Base-by-base conservation (phyloP, 164 flowering plant species). In the Houttuynia cordata region DNA sequence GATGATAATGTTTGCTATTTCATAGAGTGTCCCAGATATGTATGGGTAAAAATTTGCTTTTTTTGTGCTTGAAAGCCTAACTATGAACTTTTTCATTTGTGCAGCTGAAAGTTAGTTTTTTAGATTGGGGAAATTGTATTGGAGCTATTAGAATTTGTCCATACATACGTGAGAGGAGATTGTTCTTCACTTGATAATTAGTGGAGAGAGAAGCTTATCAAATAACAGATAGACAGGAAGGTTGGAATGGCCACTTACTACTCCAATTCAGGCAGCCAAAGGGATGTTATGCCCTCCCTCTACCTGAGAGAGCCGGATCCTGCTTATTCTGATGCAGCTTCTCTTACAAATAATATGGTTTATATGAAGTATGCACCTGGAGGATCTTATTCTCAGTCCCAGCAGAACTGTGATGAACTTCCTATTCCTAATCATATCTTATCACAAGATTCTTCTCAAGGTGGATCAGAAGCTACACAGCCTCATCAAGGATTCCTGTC, bases 201-300 rank as follows among this genome's bases (percentile, higher is more conserved):
- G 24, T n/a, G 49, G 21, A 12, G 60, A 54, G n/a, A n/a, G n/a
- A 59, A 62, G 62, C 7, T 8, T 24, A 17, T 58, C 17, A 14
- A 20, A 34, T 14, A 39, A 58, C 52, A 64, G 57, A 40, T 53
- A 63, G 67, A 68, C 37, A 30, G 37, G 2, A 30, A 67, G 58
- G 57, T 41, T 20, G 51, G 59, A 58, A 90, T 92, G 98, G 89
- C 89, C 45, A 76, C 98, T 62, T 85, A 74, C 64, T 87, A 71
- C 70, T 63, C 86, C 14, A 75, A 67, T 74, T 75, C 90, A 14
- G 81, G 71, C 62, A 73, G 78, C 58, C 92, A 83, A 70, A 74
- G 83, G 67, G 89, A 82, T 39, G 67, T 75, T 9, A 67, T 72
- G 39, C 82, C 86, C 18, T 68, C 72, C 67, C 70, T 78, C 22